Percentiles rank a stretch among this genome's conserved stretches.
phyloP scores from a whole-genome alignment of 2,329 filamentous ascomycete genomes.

The Clarireedia sp. region DNA sequence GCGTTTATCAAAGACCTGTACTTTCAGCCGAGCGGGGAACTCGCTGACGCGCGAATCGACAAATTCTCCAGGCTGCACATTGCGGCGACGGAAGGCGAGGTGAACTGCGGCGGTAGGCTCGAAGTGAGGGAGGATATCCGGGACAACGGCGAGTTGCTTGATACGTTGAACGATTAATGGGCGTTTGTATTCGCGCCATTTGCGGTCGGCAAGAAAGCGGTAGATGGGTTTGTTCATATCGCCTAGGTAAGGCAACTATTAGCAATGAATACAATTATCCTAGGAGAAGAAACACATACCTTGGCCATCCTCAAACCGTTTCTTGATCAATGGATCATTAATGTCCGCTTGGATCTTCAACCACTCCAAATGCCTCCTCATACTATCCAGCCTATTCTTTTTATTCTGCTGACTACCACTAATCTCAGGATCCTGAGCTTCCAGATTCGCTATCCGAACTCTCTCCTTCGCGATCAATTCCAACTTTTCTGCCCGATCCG shows the following conservation, averaged over 20 bases:
- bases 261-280: neutral
- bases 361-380: slow-evolving; percentile 65
- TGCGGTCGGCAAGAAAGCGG: slow-evolving; percentile 74
- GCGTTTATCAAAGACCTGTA: slow-evolving; percentile 79
- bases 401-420: slow-evolving; percentile 58
- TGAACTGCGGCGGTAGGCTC: slow-evolving; percentile 73
- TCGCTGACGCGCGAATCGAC: slow-evolving; percentile 70
- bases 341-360: slow-evolving; percentile 88
- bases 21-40: slow-evolving; percentile 62
- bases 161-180: slow-evolving; percentile 79
- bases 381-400: slow-evolving; percentile 57
- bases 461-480: slow-evolving; percentile 60
- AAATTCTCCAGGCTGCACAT: slow-evolving; percentile 68
- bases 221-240: slow-evolving; percentile 98
- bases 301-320: slow-evolving; percentile 82
- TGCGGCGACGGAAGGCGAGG: slow-evolving; percentile 66
- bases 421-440: slow-evolving; percentile 47
- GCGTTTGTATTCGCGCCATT: slow-evolving; percentile 80
- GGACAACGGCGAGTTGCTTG: slow-evolving; percentile 75
- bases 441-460: slow-evolving; percentile 59
- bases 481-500: slow-evolving; percentile 76
- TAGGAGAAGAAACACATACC: slow-evolving; percentile 45
- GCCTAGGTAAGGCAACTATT: slow-evolving; percentile 43
- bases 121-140: slow-evolving; percentile 76
- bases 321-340: slow-evolving; percentile 91